These are phyloP conservation scores for Starmerella floricola DNA, from an alignment of 805 yeast genomes.

Conservation along the genomic window DNA sequence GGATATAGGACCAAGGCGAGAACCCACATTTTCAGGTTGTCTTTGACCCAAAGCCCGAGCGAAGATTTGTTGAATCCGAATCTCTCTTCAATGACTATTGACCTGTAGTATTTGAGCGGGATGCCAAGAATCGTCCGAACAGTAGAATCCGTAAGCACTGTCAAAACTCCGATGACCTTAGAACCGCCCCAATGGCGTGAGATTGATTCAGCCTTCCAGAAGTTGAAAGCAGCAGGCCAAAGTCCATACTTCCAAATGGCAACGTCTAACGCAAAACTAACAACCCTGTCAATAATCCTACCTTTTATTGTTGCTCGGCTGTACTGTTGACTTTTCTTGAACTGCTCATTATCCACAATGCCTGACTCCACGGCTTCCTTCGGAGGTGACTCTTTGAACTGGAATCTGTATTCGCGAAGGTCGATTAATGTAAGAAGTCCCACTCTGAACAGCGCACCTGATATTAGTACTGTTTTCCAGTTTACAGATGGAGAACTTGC, in stretches of 20 bases:
- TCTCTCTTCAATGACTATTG: conserved; percentile 80
- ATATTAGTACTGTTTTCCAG: conserved; percentile 68
- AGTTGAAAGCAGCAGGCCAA: conserved; percentile 50
- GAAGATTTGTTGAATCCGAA: conserved; percentile 89
- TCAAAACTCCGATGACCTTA: conserved; percentile 22
- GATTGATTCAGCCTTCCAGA: conserved; percentile 25
- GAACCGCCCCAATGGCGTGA: conserved; percentile 28
- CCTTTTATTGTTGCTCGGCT: conserved; percentile 67
- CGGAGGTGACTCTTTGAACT: conserved; percentile 30
- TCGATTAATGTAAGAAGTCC: conserved; percentile 61
- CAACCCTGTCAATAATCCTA: conserved; percentile 43
- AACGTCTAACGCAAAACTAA: conserved; percentile 44
- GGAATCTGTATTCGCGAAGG: conserved; percentile 52
- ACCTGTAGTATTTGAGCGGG: conserved; percentile 63
- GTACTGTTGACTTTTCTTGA: conserved; percentile 62
- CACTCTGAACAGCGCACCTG: conserved; percentile 64
- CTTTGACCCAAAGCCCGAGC: conserved; percentile 53
- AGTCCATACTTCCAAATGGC: conserved; percentile 48
- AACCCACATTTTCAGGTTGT: conserved; percentile 47
- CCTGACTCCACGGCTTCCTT: conserved; percentile 58
- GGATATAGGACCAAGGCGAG: conserved; percentile 51
- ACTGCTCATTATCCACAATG: conserved; percentile 60
- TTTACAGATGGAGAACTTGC: conserved; percentile 53
- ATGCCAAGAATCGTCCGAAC: conserved; percentile 43
- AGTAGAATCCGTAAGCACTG: conserved; percentile 24